These are phyloP conservation scores for Chlamydomonas sphaeroides DNA, from an alignment of 139 green algal species.

Conservation along the genomic window DNA sequence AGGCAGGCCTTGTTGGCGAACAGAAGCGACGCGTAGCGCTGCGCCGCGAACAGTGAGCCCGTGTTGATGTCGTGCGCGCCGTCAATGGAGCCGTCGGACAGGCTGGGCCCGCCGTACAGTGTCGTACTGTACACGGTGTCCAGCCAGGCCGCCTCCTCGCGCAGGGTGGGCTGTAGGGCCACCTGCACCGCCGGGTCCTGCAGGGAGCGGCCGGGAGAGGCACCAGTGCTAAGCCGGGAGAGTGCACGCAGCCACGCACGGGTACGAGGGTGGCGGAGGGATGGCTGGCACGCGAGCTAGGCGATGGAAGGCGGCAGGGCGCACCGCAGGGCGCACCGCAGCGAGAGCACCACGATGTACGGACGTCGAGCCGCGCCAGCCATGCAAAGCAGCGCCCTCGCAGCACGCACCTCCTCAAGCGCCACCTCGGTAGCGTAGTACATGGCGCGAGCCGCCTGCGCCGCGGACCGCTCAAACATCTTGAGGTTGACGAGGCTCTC, in stretches of 20 bases:
- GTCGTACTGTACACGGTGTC: constrained; percentile 34
- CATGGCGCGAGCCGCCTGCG: constrained; percentile 15
- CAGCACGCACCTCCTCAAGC: constrained; percentile 11
- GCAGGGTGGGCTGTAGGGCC: constrained; percentile 16
- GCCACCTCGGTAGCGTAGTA: constrained; percentile 34
- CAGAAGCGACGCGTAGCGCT: background rate
- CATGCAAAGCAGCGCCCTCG: too few species aligned
- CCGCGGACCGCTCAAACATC: constrained; percentile 34
- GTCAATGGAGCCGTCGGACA: background rate
- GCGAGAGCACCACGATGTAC: too few species aligned
- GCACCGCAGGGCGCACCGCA: too few species aligned
- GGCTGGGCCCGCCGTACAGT: constrained; percentile 27
- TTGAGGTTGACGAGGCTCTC: constrained; percentile 39
- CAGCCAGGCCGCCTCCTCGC: constrained; percentile 32
- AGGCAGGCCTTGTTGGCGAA: too few species aligned
- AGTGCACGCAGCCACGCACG: too few species aligned
- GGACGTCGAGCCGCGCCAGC: too few species aligned
- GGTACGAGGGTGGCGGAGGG: background rate
- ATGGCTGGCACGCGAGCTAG: too few species aligned
- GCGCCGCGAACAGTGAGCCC: constrained; percentile 28
- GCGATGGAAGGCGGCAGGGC: too few species aligned
- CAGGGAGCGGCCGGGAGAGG: background rate
- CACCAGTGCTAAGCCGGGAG: too few species aligned
- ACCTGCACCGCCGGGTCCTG: background rate
- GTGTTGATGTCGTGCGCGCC: constrained; percentile 7